These are phyloP conservation scores for Solanum pennellii DNA, from an alignment of 257 asterid genomes.

Conservation along the genomic window DNA sequence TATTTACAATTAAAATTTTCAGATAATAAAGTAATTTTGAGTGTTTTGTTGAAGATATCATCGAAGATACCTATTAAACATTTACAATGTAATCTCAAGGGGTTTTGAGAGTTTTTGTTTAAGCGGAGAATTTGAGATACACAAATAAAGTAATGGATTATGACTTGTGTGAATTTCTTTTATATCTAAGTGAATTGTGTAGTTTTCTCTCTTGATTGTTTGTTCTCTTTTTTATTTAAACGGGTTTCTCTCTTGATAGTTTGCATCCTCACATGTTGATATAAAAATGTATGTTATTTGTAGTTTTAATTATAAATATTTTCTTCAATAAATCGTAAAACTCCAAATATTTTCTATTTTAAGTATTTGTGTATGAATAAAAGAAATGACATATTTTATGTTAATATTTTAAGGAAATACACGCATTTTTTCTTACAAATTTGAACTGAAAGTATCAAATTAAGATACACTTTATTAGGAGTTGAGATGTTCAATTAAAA, in stretches of 20 bases:
- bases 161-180: neutral
- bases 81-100: neutral
- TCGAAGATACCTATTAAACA: too few relatives aligned
- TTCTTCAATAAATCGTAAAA: neutral
- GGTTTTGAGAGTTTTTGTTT: too few relatives aligned
- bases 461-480: neutral
- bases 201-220: too few relatives aligned
- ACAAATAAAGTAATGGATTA: too few relatives aligned
- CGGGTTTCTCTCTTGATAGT: neutral
- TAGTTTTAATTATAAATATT: too few relatives aligned
- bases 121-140: neutral
- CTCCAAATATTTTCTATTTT: neutral
- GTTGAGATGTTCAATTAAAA: neutral
- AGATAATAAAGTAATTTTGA: too few relatives aligned
- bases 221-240: too few relatives aligned
- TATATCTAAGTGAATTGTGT: neutral
- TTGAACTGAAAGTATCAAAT: neutral
- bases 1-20: too few relatives aligned
- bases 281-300: neutral
- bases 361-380: neutral
- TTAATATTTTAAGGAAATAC: neutral
- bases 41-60: too few relatives aligned
- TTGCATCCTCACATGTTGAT: neutral
- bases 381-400: neutral
- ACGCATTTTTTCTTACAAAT: neutral